phyloP scores from a whole-genome alignment of 2,329 filamentous ascomycete species.

The Corynespora cassiicola region DNA sequence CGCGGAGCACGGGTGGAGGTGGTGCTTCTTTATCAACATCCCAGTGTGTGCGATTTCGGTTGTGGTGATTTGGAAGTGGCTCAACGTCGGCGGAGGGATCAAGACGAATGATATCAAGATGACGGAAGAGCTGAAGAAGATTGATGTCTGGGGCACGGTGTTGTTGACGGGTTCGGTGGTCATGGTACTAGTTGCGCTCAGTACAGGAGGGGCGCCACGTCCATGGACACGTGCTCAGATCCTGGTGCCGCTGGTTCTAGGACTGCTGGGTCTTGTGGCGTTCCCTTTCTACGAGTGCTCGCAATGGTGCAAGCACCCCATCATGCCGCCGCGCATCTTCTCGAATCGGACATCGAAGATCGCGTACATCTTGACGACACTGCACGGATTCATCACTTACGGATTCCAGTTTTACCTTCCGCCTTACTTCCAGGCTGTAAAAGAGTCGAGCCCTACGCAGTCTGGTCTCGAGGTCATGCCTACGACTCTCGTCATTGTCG shows the following conservation, averaged over 20 bases:
- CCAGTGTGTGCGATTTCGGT: slow-evolving; percentile 38
- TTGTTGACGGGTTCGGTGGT: slow-evolving; percentile 50
- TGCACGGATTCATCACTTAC: slow-evolving; percentile 36
- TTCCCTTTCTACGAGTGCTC: slow-evolving; percentile 50
- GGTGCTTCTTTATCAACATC: slow-evolving; percentile 52
- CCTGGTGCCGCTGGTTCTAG: slow-evolving; percentile 54
- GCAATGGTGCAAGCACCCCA: slow-evolving; percentile 34
- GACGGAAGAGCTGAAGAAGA: slow-evolving; percentile 22
- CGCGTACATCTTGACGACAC: slow-evolving; percentile 41
- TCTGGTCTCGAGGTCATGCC: slow-evolving; percentile 37
- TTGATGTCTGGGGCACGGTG: slow-evolving; percentile 54
- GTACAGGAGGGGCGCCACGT: slow-evolving; percentile 51
- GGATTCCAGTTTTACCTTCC: slow-evolving; percentile 35
- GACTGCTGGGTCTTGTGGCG: slow-evolving; percentile 46
- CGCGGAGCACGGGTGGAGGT: slow-evolving; percentile 50
- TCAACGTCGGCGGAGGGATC: slow-evolving; percentile 33
- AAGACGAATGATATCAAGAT: slow-evolving; percentile 17
- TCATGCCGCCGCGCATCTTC: slow-evolving; percentile 55
- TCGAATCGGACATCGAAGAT: slow-evolving; percentile 48
- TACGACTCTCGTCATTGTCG: slow-evolving; percentile 28
- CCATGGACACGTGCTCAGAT: slow-evolving; percentile 51
- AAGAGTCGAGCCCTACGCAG: slow-evolving; percentile 21
- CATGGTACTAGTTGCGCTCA: slow-evolving; percentile 53
- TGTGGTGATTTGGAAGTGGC: slow-evolving; percentile 32
- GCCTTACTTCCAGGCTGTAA: slow-evolving; percentile 37